Base-by-base conservation (phyloP, 2,329 filamentous ascomycete genomes). In the Aspergillus awamori region DNA sequence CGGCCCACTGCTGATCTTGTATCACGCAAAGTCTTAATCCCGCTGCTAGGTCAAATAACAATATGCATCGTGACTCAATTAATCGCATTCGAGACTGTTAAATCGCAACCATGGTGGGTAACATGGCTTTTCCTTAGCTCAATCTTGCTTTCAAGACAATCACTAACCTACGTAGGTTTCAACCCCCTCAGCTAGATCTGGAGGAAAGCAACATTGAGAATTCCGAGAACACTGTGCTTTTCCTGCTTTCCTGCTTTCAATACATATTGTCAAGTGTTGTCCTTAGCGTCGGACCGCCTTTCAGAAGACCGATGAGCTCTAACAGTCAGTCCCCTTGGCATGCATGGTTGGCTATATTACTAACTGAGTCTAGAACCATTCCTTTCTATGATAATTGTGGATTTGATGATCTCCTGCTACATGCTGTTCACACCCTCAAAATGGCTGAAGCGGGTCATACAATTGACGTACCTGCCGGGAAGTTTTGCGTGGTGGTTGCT, bases 251-350 rank as follows among this genome's bases (percentile, higher is more conserved):
- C 1, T 97, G 93, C 75, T 98, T 93, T 71, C 93, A 98, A 74
- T 99, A 99, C 76, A 96, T 96, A 39, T 83, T 97, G 22, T 91
- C 92, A 0, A 95, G 92, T 4, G 84, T 98, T 41, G 90, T 98
- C 1, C 83, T 99, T 30, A 96, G 90, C 69, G 92, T 95, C n/a
- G 96, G 95, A 1, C 88, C 86, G 36, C 95, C 95, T 0, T 99
- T 97, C 79, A 85, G 95, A 57, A 90, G 95, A 69, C 85, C 86
- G 15, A 92, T 93, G 81, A 81, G 81, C 17, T 84, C 89, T 61
- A 99, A 99, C 72, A 86, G 91, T 93, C 76, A 79, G 89, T 81
- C 51, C 13, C 24, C 15, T 28, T 54, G 62, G 11, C 38, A 17
- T 17, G 8, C 20, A 13, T 22, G 36, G 11, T 57, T 61, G 20